Evolutionary conservation across 495 filamentous ascomycete genomes (phyloP).

Genomic region (Neurospora tetraspora): DNA sequence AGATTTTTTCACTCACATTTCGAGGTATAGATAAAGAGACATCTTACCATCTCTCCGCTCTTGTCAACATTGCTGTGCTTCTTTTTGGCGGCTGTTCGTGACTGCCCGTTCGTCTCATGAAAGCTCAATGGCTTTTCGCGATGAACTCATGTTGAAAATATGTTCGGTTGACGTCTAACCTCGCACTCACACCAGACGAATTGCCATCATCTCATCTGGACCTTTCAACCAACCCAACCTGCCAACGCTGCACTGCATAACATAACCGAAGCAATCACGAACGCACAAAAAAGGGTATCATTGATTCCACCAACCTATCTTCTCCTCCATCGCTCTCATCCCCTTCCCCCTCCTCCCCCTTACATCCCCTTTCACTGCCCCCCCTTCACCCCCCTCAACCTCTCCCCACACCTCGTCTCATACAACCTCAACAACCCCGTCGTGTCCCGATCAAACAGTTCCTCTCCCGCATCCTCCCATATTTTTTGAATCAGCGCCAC

Average conservation of each 20-base stretch:
- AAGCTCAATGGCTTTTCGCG: background rate
- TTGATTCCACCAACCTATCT: background rate
- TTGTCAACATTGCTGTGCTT: background rate
- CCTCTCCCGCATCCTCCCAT: conserved; percentile 18
- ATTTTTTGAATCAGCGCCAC: conserved; percentile 21
- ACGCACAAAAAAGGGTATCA: background rate
- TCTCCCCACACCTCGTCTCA: conserved; percentile 22
- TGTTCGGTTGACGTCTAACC: background rate
- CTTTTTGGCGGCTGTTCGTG: background rate
- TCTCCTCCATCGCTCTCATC: background rate
- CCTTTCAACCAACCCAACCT: background rate
- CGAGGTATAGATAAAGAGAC: background rate
- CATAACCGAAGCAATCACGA: background rate
- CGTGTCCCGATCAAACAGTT: conserved; percentile 27
- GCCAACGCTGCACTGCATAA: background rate
- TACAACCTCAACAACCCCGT: conserved; percentile 25
- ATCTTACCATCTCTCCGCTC: background rate
- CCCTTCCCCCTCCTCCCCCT: background rate
- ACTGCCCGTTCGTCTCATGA: background rate
- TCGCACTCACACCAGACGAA: background rate
- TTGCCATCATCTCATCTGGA: background rate
- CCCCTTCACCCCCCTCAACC: background rate
- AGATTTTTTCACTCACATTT: background rate
- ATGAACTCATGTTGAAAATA: background rate
- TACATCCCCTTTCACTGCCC: background rate